A percentile compares a stretch with the other conserved stretches of the same genome.
These are phyloP conservation scores for Phytophthora sansomeana DNA, from an alignment of 352 stramenopile genomes.

Conservation along the genomic window DNA sequence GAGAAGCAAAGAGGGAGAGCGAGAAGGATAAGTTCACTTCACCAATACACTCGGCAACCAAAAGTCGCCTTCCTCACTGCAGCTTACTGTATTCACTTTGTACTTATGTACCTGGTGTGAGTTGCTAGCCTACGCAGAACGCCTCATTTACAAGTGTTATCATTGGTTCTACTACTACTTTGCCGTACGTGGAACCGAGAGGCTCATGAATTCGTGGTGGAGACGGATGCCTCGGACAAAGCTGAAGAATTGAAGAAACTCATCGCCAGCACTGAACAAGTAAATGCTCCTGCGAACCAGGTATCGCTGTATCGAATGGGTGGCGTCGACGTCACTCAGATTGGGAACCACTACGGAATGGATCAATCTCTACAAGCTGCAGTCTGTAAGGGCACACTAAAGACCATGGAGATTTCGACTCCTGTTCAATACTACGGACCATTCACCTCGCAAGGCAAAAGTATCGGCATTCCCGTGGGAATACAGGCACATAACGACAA, in stretches of 20 bases:
- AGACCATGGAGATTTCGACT: neutral
- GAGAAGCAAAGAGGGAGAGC: too few species aligned
- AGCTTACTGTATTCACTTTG: too few species aligned
- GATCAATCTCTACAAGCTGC: neutral
- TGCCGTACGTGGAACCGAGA: neutral
- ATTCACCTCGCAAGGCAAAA: neutral
- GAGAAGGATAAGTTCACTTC: too few species aligned
- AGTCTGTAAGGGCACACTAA: neutral
- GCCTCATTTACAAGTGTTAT: too few species aligned
- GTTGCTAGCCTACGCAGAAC: too few species aligned
- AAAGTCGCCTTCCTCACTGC: too few species aligned
- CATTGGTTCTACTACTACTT: too few species aligned
- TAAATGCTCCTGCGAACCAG: neutral
- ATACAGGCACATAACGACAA: neutral
- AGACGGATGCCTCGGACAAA: neutral
- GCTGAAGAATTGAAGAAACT: neutral
- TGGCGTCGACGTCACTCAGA: neutral
- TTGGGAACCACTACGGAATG: neutral
- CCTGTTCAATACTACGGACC: neutral
- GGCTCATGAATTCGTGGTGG: neutral
- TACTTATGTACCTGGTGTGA: too few species aligned
- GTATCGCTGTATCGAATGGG: neutral
- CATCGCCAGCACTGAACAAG: neutral
- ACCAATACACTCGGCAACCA: too few species aligned
- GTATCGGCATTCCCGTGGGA: neutral